A percentile compares a stretch with the other conserved stretches of the same genome.
Evolutionary conservation across 495 filamentous ascomycete genomes (phyloP).

Genomic region (Neurospora africana): DNA sequence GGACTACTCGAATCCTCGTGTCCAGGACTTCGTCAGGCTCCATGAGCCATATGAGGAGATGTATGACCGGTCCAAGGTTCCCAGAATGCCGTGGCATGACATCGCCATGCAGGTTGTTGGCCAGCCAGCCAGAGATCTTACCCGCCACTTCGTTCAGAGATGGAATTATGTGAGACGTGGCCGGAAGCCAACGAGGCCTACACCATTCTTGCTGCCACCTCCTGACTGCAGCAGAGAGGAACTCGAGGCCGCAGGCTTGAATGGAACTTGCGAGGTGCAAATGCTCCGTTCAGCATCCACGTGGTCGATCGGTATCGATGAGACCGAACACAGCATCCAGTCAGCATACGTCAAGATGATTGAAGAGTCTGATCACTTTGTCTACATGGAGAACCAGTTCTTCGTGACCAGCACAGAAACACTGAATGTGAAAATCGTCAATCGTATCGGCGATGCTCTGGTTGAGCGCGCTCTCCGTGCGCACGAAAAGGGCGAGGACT

Average conservation of each 20-base stretch:
- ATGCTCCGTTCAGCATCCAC: conserved; percentile 80
- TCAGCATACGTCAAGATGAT: conserved; percentile 93
- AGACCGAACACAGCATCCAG: conserved; percentile 90
- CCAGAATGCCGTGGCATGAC: conserved; percentile 98
- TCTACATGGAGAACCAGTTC: conserved; percentile 99
- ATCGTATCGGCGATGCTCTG: conserved; percentile 88
- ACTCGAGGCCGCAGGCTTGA: conserved; percentile 74
- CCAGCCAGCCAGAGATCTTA: conserved; percentile 88
- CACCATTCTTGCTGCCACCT: conserved; percentile 84
- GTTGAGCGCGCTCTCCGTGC: conserved; percentile 86
- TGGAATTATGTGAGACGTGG: conserved; percentile 98
- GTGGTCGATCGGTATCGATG: conserved; percentile 85
- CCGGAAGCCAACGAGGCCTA: conserved; percentile 85
- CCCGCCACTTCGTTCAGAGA: conserved; percentile 93
- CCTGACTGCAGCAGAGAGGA: conserved; percentile 83
- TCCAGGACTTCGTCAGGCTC: conserved; percentile 88
- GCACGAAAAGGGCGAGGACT: conserved; percentile 73
- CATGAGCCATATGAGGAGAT: conserved; percentile 98
- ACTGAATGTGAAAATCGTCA: conserved; percentile 77
- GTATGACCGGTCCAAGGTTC: conserved; percentile 82
- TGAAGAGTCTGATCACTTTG: conserved; percentile 88
- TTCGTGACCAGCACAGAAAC: conserved; percentile 92
- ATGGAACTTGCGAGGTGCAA: conserved; percentile 91
- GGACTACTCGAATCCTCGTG: conserved; percentile 94
- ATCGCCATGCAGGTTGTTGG: conserved; percentile 98